These are phyloP conservation scores for Chaetomium cochliodes DNA, from an alignment of 495 filamentous ascomycete species.

Conservation along the genomic window DNA sequence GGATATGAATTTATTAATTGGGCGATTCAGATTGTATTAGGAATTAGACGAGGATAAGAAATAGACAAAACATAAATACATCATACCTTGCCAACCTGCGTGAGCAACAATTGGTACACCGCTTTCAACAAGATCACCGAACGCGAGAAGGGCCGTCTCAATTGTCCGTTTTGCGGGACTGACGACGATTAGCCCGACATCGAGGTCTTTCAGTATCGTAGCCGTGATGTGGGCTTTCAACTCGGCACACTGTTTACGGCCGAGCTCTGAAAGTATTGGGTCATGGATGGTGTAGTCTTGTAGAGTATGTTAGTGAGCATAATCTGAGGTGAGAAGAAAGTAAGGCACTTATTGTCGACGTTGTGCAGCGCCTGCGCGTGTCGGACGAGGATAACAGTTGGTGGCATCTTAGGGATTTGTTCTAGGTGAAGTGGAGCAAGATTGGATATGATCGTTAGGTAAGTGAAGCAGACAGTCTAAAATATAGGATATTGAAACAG, in stretches of 20 bases:
- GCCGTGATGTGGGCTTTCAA: slow-evolving; percentile 48
- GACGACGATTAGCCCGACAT: slow-evolving; percentile 56
- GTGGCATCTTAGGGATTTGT: slow-evolving; percentile 48
- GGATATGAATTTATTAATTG: too few relatives aligned
- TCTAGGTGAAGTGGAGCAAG: background rate
- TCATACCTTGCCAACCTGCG: slow-evolving; percentile 52
- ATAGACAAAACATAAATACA: background rate
- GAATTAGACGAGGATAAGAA: too few relatives aligned
- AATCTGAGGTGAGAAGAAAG: background rate
- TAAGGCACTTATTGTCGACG: slow-evolving; percentile 40
- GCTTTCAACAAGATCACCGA: slow-evolving; percentile 53
- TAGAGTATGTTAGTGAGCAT: slow-evolving; percentile 34
- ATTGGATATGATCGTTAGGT: background rate
- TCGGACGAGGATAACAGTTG: slow-evolving; percentile 58
- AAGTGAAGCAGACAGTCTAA: background rate
- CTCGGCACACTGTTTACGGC: slow-evolving; percentile 51
- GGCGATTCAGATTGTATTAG: too few relatives aligned
- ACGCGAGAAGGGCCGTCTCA: slow-evolving; percentile 52
- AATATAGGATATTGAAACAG: background rate
- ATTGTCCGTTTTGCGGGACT: slow-evolving; percentile 60
- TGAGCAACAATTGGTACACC: slow-evolving; percentile 54
- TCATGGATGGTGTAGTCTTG: slow-evolving; percentile 54
- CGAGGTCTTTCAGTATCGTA: slow-evolving; percentile 45
- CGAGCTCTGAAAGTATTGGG: slow-evolving; percentile 55
- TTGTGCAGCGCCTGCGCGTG: slow-evolving; percentile 61